These are phyloP conservation scores for Dicorynia guianensis DNA, from an alignment of 306 rosid species.

Conservation along the genomic window DNA sequence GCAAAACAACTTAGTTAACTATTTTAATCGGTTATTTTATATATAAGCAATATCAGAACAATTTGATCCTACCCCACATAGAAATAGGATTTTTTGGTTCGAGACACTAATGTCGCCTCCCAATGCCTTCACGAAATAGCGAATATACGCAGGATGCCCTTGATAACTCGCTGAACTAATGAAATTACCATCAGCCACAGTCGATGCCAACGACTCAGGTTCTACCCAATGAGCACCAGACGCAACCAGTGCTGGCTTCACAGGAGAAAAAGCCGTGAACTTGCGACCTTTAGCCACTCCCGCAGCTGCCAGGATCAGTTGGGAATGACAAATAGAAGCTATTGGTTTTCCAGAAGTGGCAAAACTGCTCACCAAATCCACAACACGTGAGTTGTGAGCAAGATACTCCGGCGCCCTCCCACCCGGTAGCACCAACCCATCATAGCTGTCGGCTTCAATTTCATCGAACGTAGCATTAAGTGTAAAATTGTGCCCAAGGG, in stretches of 20 bases:
- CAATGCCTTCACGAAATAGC: slow-evolving; percentile 70
- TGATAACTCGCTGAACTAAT: slow-evolving; percentile 62
- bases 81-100: slow-evolving; percentile 69
- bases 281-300: slow-evolving; percentile 66
- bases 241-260: slow-evolving; percentile 67
- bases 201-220: slow-evolving; percentile 61
- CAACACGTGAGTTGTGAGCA: slow-evolving; percentile 59
- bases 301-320: slow-evolving; percentile 88
- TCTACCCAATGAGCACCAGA: slow-evolving; percentile 91
- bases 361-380: slow-evolving; percentile 62
- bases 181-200: slow-evolving; percentile 77
- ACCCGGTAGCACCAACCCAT: slow-evolving; percentile 83
- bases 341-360: slow-evolving; percentile 60
- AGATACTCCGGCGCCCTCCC: slow-evolving; percentile 97
- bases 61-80: slow-evolving; percentile 79
- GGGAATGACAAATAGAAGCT: slow-evolving; percentile 83
- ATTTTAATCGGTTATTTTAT: background rate
- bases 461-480: slow-evolving; percentile 89
- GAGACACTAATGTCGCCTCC: slow-evolving; percentile 79
- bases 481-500: slow-evolving; percentile 79
- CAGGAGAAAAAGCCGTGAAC: slow-evolving; percentile 67
- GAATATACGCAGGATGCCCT: slow-evolving; percentile 69
- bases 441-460: slow-evolving; percentile 59
- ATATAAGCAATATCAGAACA: slow-evolving; percentile 4
- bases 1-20: background rate